Evolutionary conservation across 345 rosid genomes (phyloP).

Genomic region (Arabidopsis suecica): DNA sequence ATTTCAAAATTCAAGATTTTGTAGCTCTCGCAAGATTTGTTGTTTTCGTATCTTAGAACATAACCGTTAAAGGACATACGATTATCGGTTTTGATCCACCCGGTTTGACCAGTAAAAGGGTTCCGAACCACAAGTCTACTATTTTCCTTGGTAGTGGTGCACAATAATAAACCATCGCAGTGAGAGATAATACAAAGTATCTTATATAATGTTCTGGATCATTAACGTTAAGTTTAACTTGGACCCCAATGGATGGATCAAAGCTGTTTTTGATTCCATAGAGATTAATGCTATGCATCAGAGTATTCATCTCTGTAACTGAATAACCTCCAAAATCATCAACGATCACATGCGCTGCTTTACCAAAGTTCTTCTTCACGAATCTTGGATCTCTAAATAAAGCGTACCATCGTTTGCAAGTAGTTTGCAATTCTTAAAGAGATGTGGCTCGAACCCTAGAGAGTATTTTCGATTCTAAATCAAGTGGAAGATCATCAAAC

Average conservation of each 20-base stretch:
- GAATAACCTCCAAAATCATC: neutral
- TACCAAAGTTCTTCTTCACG: neutral
- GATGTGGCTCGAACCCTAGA: neutral
- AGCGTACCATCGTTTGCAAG: constrained; percentile 1
- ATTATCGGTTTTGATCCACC: too few relatives aligned
- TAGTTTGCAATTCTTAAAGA: neutral
- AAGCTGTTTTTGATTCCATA: neutral
- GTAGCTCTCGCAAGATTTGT: too few relatives aligned
- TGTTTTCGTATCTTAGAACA: too few relatives aligned
- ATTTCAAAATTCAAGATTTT: too few relatives aligned
- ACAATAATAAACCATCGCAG: neutral
- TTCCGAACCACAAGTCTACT: too few relatives aligned
- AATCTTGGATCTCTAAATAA: neutral
- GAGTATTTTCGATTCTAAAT: neutral
- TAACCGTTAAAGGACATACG: too few relatives aligned
- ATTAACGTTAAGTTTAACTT: too few relatives aligned
- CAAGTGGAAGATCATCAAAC: neutral
- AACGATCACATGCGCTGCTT: neutral
- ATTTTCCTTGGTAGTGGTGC: too few relatives aligned
- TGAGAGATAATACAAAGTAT: neutral
- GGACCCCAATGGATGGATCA: too few relatives aligned
- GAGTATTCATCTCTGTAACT: neutral
- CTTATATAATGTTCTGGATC: neutral
- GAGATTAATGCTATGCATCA: neutral
- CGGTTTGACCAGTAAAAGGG: too few relatives aligned